Conservation (phyloP, 805 yeast genomes). For the Nematodospora valgi region DNA sequence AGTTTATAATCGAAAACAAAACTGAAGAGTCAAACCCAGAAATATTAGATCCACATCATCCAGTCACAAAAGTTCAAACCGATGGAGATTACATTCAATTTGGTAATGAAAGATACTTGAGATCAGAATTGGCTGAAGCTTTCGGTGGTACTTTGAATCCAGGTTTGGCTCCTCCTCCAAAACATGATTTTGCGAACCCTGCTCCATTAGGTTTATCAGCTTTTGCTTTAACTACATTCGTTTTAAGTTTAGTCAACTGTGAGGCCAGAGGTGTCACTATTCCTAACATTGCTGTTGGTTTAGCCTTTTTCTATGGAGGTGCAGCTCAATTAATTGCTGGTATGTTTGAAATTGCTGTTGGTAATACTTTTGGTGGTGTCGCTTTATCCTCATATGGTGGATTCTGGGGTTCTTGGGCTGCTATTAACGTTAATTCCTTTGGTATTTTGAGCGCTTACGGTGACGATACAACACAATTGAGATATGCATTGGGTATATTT, state of each 20-base stretch:
- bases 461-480: slow-evolving; percentile 19
- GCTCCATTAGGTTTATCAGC: slow-evolving; percentile 73
- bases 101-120: slow-evolving; percentile 68
- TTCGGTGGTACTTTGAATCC: slow-evolving; percentile 85
- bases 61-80: slow-evolving; percentile 29
- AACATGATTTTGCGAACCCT: slow-evolving; percentile 57
- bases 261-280: slow-evolving; percentile 66
- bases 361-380: slow-evolving; percentile 73
- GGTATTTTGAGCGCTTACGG: slow-evolving; percentile 37
- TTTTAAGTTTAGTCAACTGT: slow-evolving; percentile 58
- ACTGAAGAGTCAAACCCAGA: slow-evolving; percentile 5
- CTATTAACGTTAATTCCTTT: slow-evolving; percentile 42
- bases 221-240: slow-evolving; percentile 67
- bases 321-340: slow-evolving; percentile 69
- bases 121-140: slow-evolving; percentile 57
- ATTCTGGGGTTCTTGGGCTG: slow-evolving; percentile 75
- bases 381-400: slow-evolving; percentile 63
- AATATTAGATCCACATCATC: slow-evolving; percentile 9
- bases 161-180: slow-evolving; percentile 46
- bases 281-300: slow-evolving; percentile 59
- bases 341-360: slow-evolving; percentile 71
- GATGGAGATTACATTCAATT: slow-evolving; percentile 66
- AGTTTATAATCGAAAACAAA: slow-evolving; percentile 16
- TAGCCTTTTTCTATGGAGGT: slow-evolving; percentile 72
- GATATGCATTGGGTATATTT: slow-evolving; percentile 36